Conservation (phyloP, 2,329 filamentous ascomycete genomes). For the Thermoascus crustaceus region DNA sequence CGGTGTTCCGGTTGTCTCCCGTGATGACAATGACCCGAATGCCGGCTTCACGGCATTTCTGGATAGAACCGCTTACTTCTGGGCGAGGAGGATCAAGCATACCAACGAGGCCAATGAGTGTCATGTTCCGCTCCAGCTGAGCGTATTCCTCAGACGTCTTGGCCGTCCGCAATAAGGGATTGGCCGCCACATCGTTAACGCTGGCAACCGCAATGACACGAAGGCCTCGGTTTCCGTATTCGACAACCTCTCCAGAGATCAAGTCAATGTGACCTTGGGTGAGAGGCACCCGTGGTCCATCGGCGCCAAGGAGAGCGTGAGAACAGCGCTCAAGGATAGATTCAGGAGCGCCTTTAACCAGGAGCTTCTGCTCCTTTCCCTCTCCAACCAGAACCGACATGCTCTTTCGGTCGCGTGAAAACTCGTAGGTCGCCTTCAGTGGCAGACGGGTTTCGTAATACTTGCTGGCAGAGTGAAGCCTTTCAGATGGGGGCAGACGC, state of each 20-base stretch:
- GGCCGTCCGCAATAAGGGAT: constrained; percentile 63
- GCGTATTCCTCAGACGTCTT: constrained; percentile 78
- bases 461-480: constrained; percentile 72
- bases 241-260: constrained; percentile 69
- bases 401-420: constrained; percentile 95
- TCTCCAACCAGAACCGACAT: constrained; percentile 90
- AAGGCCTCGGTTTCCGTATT: constrained; percentile 86
- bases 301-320: constrained; percentile 65
- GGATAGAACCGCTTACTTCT: constrained; percentile 78
- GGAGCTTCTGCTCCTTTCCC: constrained; percentile 63
- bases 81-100: constrained; percentile 96
- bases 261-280: constrained; percentile 60
- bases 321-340: constrained; percentile 89
- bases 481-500: constrained; percentile 46
- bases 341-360: constrained; percentile 95
- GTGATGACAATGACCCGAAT: constrained; percentile 98
- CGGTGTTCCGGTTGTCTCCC: constrained; percentile 94
- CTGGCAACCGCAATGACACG: constrained; percentile 91
- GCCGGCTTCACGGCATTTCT: constrained; percentile 82
- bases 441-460: constrained; percentile 71
- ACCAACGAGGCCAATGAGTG: constrained; percentile 81
- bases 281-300: constrained; percentile 69
- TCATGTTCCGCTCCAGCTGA: constrained; percentile 87
- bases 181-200: constrained; percentile 64
- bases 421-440: constrained; percentile 83